phyloP scores from a whole-genome alignment of 192 early-diverging fungal genomes.

The Linnemannia zychae region DNA sequence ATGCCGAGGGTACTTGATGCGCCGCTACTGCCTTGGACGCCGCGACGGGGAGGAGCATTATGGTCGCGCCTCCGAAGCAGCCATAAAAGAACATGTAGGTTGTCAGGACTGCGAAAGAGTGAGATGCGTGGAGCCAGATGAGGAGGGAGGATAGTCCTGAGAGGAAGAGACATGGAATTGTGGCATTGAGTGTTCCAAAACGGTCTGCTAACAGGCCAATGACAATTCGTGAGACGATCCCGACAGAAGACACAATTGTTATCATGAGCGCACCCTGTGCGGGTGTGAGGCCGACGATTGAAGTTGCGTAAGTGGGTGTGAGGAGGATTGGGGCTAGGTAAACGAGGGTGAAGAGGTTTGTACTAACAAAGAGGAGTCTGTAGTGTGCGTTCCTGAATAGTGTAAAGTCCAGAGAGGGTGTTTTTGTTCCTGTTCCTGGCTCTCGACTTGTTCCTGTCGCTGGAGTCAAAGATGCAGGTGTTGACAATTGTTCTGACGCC shows the following conservation, averaged over 20 bases:
- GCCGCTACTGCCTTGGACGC: not conserved
- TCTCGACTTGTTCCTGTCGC: not conserved
- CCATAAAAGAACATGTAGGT: conserved; percentile 29
- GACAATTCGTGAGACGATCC: conserved; percentile 4
- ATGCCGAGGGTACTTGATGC: conserved; percentile 9
- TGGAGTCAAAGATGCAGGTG: not conserved
- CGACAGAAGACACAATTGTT: conserved; percentile 7
- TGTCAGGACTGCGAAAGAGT: not conserved
- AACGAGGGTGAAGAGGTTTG: conserved; percentile 27
- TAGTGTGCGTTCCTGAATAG: not conserved
- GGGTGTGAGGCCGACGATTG: conserved; percentile 11
- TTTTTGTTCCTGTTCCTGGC: not conserved
- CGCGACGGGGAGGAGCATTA: conserved; percentile 33
- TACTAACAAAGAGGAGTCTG: conserved; percentile 18
- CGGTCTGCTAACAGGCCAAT: conserved; percentile 20
- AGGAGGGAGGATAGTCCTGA: not conserved
- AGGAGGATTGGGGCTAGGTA: conserved; percentile 25
- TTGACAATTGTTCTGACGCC: not conserved
- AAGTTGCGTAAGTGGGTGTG: conserved; percentile 14
- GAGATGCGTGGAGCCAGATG: conserved; percentile 7
- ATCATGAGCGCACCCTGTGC: conserved; percentile 19
- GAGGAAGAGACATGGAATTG: not conserved
- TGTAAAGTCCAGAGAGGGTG: conserved; percentile 13
- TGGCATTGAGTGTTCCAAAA: conserved; percentile 22
- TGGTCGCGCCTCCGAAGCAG: conserved; percentile 15